Evolutionary conservation across 257 asterid genomes (phyloP), one percentile per base, ranked within the genome.

Genomic region (Penstemon barbatus): DNA sequence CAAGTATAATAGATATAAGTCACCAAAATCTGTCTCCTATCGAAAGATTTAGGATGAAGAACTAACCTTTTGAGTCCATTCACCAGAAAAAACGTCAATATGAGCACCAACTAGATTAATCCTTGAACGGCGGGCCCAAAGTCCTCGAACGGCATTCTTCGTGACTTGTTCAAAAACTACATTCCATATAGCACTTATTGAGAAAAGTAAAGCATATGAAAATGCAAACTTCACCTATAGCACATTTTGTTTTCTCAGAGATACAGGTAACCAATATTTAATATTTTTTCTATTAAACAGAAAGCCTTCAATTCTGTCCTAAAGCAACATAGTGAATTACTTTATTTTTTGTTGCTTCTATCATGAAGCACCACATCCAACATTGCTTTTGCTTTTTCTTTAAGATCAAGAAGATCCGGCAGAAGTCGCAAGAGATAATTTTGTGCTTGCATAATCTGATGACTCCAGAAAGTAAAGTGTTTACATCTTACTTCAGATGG

Each of bases 121-220:
- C 77, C 90, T 87, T 67, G 99, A 94, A 66, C 97, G 96, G 18
- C 99, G 95, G 69, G 99, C 96, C 99, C 99, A 94, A 68, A 94
- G 78, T 75, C 97, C 99, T 70, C 82, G 90, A 81, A 94, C 96
- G 50, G 97, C 97, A 78, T 91, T 94, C 84, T 87, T 94, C 4
- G 99, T 81, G 61, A 91, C 96, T 85, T 87, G 87, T 77, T 94
- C 96, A 86, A 90, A 93, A 82, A 88, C 99, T 94, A 81, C 80
- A 84, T 63, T 38, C 67, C 71, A 75, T 65, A 63, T 57, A 63
- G 76, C 65, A 66, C 71, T 46, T 40, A 60, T 52, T 63, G 72
- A 60, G 38, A 64, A 72, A n/a, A 41, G 61, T 61, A 71, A 45
- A 43, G 25, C 9, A 50, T n/a, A 45, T 33, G 37, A 63, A 65